These are phyloP conservation scores for Alternaria hordeiaustralica DNA, from an alignment of 2,329 filamentous ascomycete genomes.

Conservation along the genomic window DNA sequence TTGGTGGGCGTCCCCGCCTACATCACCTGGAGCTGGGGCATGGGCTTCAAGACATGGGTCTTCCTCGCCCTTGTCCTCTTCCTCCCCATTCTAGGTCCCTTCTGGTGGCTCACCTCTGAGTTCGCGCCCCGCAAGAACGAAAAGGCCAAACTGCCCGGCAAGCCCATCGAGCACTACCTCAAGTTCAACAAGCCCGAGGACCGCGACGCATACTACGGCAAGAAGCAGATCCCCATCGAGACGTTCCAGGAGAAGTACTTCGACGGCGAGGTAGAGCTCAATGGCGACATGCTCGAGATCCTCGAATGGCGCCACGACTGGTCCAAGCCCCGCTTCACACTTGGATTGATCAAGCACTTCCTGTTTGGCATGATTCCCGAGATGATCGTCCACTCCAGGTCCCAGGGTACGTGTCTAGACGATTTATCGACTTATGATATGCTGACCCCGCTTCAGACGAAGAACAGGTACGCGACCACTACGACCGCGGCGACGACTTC, in stretches of 20 bases:
- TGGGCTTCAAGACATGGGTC: constrained; percentile 84
- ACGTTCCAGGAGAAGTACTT: constrained; percentile 99
- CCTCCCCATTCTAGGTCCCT: constrained; percentile 78
- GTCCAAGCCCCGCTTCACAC: constrained; percentile 92
- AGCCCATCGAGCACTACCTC: constrained; percentile 88
- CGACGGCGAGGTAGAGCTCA: constrained; percentile 92
- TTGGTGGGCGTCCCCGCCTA: constrained; percentile 77
- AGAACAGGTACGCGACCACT: constrained; percentile 97
- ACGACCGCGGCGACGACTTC: constrained; percentile 97
- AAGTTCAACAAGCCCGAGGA: constrained; percentile 73
- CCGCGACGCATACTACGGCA: constrained; percentile 72
- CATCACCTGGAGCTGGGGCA: constrained; percentile 80
- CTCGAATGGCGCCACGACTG: constrained; percentile 97
- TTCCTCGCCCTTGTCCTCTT: constrained; percentile 83
- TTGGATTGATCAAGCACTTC: constrained; percentile 85
- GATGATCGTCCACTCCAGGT: constrained; percentile 88
- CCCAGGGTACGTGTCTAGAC: constrained; percentile 68
- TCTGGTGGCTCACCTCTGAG: constrained; percentile 81
- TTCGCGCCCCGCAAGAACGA: constrained; percentile 90
- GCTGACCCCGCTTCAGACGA: constrained; percentile 67
- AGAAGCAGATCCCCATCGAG: constrained; percentile 84
- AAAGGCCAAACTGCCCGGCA: constrained; percentile 85
- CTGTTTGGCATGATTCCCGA: constrained; percentile 87
- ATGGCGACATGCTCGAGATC: constrained; percentile 86
- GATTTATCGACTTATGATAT: neutral